Conservation (phyloP, 1,284 basidiomycete genomes). For the Ganoderma meredithae region DNA sequence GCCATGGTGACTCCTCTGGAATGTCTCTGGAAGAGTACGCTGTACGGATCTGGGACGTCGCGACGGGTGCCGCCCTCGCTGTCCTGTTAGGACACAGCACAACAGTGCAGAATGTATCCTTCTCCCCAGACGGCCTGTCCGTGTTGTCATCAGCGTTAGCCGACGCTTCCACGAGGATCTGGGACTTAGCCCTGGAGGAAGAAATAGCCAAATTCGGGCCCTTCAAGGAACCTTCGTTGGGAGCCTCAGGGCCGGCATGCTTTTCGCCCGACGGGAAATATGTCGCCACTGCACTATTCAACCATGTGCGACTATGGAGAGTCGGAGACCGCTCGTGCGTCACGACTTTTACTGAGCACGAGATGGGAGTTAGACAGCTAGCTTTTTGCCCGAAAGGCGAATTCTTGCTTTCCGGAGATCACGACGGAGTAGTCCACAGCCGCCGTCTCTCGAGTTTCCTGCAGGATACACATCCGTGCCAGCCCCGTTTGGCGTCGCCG, state of each 20-base stretch:
- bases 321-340: background rate
- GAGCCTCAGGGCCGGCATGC: background rate
- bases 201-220: background rate
- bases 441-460: background rate
- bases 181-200: background rate
- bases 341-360: background rate
- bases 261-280: background rate
- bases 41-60: background rate
- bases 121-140: background rate
- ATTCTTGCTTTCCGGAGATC: background rate
- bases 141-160: background rate
- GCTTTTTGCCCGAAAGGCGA: background rate
- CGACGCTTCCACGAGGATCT: background rate
- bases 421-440: background rate
- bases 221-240: too few relatives aligned
- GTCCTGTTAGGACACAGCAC: background rate
- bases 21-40: background rate
- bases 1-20: background rate
- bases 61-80: background rate
- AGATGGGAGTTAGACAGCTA: background rate
- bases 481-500: too few relatives aligned
- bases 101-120: background rate
- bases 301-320: background rate
- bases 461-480: too few relatives aligned
- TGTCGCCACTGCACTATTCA: background rate